A percentile compares a stretch with the other conserved stretches of the same genome.
These are phyloP conservation scores for Teratosphaeria zuluensis DNA, from an alignment of 2,329 filamentous ascomycete species.

Conservation along the genomic window DNA sequence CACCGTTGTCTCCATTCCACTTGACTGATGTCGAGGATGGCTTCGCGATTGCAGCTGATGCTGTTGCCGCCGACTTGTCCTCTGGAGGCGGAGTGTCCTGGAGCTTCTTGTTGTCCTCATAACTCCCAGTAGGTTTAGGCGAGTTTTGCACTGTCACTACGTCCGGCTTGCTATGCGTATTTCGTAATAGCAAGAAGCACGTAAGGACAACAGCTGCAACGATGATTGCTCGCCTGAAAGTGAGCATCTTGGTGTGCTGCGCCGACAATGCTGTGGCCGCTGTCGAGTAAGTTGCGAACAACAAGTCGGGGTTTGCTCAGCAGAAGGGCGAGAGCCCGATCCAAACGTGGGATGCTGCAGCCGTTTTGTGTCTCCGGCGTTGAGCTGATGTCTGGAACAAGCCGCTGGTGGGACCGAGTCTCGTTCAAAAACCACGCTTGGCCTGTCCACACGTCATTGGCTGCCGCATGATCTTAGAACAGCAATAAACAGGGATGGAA, in stretches of 20 bases:
- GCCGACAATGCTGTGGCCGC: neutral
- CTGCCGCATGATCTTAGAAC: neutral
- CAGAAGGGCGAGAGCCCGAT: neutral
- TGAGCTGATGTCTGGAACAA: neutral
- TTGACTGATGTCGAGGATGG: constrained; percentile 20
- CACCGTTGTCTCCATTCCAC: constrained; percentile 17
- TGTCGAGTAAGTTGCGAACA: neutral
- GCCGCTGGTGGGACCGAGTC: neutral
- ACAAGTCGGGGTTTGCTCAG: neutral
- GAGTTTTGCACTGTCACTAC: constrained; percentile 21
- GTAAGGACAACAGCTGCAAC: constrained; percentile 60
- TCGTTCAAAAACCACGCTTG: neutral
- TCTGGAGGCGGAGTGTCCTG: constrained; percentile 13
- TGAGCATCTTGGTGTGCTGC: constrained; percentile 50
- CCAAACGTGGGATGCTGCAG: neutral
- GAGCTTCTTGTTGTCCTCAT: constrained; percentile 27
- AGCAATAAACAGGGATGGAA: neutral
- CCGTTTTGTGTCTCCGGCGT: neutral
- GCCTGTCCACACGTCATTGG: neutral
- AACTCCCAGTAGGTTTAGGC: constrained; percentile 27
- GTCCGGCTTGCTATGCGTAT: constrained; percentile 38
- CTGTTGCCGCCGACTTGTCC: constrained; percentile 6
- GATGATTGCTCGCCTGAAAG: constrained; percentile 65
- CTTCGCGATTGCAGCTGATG: constrained; percentile 3
- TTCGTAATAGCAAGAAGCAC: constrained; percentile 59